Evolutionary conservation across 345 rosid genomes (phyloP).

Genomic region (Microthlaspi erraticum): DNA sequence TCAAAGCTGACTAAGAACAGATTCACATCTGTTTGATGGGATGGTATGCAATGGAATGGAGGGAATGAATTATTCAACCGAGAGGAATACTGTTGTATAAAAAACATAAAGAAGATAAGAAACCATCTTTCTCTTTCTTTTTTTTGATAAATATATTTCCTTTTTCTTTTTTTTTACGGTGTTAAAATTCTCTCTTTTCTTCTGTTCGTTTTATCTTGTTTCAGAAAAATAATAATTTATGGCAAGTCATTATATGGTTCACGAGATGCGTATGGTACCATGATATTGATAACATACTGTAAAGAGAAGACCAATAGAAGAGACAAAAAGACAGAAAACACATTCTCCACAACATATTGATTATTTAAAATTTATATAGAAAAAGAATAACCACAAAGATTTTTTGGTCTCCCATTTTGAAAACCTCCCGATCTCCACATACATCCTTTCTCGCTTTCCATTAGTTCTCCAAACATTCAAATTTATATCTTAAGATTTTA

Average conservation of each 20-base stretch:
- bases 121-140: conserved; percentile 6
- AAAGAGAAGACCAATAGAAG: conserved; percentile 43
- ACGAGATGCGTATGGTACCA: conserved; percentile 49
- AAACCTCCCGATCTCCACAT: conserved; percentile 37
- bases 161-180: too few species aligned
- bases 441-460: conserved; percentile 21
- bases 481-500: neutral
- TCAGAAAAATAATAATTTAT: conserved; percentile 3
- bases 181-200: neutral
- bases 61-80: conserved; percentile 15
- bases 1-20: conserved; percentile 31
- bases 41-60: conserved; percentile 5
- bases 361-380: neutral
- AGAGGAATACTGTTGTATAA: conserved; percentile 20
- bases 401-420: conserved; percentile 44
- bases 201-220: conserved; percentile 32
- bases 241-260: conserved; percentile 47
- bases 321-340: conserved; percentile 45
- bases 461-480: conserved; percentile 4
- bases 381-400: conserved; percentile 34
- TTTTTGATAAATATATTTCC: neutral
- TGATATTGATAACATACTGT: conserved; percentile 39
- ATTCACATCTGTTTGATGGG: conserved; percentile 30
- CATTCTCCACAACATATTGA: conserved; percentile 34
- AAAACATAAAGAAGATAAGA: conserved; percentile 33